These are phyloP conservation scores for Peronospora farinosa DNA, from an alignment of 352 stramenopile genomes.

Conservation along the genomic window DNA sequence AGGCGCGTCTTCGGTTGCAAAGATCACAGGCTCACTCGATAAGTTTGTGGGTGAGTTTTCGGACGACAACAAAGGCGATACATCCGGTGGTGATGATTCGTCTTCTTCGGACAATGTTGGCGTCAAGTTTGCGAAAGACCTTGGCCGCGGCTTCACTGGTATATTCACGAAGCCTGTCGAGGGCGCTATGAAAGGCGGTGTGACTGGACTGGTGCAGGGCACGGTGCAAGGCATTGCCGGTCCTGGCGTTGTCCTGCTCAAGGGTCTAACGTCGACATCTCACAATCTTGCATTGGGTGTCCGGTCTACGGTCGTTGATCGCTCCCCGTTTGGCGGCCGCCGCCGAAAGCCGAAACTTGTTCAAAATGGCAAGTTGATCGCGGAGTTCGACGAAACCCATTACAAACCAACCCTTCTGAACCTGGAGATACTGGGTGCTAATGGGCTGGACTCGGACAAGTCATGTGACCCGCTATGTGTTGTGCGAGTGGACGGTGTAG, in stretches of 20 bases:
- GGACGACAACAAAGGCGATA: slow-evolving; percentile 36
- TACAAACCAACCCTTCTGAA: slow-evolving; percentile 55
- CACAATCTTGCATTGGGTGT: slow-evolving; percentile 26
- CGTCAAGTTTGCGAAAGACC: slow-evolving; percentile 81
- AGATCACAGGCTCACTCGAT: slow-evolving; percentile 80
- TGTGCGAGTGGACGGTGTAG: slow-evolving; percentile 58
- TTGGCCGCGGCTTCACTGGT: slow-evolving; percentile 77
- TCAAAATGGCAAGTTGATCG: slow-evolving; percentile 60
- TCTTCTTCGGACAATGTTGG: slow-evolving; percentile 46
- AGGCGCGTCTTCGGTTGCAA: slow-evolving; percentile 65
- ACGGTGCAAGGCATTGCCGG: slow-evolving; percentile 76
- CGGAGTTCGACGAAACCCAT: slow-evolving; percentile 55
- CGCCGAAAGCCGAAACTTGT: slow-evolving; percentile 68
- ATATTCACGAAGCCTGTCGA: slow-evolving; percentile 87
- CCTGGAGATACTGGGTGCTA: slow-evolving; percentile 67
- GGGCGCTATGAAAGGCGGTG: slow-evolving; percentile 71
- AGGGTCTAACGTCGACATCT: slow-evolving; percentile 77
- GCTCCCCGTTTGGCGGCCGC: slow-evolving; percentile 66
- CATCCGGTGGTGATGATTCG: slow-evolving; percentile 21
- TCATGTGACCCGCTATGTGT: slow-evolving; percentile 77
- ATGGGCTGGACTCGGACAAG: slow-evolving; percentile 61
- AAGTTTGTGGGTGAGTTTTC: slow-evolving; percentile 81
- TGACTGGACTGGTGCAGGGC: slow-evolving; percentile 69
- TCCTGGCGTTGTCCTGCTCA: slow-evolving; percentile 77
- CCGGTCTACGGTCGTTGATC: slow-evolving; percentile 43